Conservation (phyloP, 1,284 basidiomycete genomes). For the Mycosarcoma mackinlayi region DNA sequence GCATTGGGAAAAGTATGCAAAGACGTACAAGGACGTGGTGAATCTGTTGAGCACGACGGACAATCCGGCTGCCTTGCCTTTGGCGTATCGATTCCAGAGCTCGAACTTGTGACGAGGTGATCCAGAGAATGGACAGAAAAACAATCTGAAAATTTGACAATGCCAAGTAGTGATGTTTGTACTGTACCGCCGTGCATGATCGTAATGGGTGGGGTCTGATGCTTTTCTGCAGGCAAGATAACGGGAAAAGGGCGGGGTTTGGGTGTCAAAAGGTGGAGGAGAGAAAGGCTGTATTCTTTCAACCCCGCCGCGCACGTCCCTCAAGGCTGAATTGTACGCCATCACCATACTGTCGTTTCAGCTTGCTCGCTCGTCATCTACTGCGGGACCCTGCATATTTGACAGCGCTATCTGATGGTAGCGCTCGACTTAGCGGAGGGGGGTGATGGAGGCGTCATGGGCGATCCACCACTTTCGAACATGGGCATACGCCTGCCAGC, state of each 20-base stretch:
- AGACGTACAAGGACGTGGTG: conserved; percentile 65
- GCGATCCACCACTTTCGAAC: background rate
- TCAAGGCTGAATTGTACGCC: no score
- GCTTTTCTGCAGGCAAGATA: background rate
- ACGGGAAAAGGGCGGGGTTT: conserved; percentile 5
- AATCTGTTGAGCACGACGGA: conserved; percentile 65
- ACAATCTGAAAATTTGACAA: no score
- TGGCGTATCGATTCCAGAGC: conserved; percentile 64
- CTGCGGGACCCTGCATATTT: no score
- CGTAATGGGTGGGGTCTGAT: no score
- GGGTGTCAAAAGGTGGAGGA: background rate
- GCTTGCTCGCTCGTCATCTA: no score
- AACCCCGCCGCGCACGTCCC: conserved; percentile 23
- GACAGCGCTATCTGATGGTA: no score
- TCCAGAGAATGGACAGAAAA: no score
- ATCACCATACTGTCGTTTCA: no score
- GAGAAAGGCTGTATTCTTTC: background rate
- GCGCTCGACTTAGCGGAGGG: background rate
- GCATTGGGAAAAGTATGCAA: conserved; percentile 58
- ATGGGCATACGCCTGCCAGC: conserved; percentile 13
- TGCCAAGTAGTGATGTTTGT: no score
- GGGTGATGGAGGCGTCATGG: conserved; percentile 8
- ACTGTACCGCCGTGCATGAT: no score
- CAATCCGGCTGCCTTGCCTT: conserved; percentile 65
- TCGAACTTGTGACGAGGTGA: conserved; percentile 40